Percentiles rank a stretch among this genome's conserved stretches.
Evolutionary conservation across 2,329 filamentous ascomycete species (phyloP).

Genomic region (Xylariaceae sp.): DNA sequence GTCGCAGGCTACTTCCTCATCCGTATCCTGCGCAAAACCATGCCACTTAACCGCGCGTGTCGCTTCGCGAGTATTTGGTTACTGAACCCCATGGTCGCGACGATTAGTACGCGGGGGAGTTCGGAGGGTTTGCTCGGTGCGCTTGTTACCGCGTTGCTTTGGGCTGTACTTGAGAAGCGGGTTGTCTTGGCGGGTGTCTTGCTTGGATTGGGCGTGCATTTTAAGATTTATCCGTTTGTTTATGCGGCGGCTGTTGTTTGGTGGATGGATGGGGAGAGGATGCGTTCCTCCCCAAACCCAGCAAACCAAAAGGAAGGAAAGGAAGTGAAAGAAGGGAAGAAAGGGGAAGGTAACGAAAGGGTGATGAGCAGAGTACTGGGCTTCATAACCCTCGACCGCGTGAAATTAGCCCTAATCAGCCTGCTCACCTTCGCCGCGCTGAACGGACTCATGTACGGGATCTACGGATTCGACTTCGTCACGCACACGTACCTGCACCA

Average conservation of each 20-base stretch:
- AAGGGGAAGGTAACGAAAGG: too few species aligned
- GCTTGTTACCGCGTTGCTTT: slow-evolving; percentile 75
- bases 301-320: too few species aligned
- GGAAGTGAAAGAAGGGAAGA: slow-evolving; percentile 6
- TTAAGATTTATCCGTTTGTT: slow-evolving; percentile 98
- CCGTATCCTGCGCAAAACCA: slow-evolving; percentile 39
- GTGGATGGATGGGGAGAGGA: slow-evolving; percentile 63
- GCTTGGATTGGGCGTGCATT: slow-evolving; percentile 81
- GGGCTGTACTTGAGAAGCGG: slow-evolving; percentile 65
- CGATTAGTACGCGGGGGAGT: slow-evolving; percentile 91
- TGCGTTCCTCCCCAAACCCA: slow-evolving; percentile 25
- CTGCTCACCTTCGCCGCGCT: slow-evolving; percentile 66
- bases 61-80: slow-evolving; percentile 85
- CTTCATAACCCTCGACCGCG: slow-evolving; percentile 51
- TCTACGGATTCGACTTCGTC: slow-evolving; percentile 77
- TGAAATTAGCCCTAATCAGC: slow-evolving; percentile 58
- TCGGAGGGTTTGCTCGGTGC: slow-evolving; percentile 87
- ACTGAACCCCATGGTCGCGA: slow-evolving; percentile 95
- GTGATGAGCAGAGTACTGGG: too few species aligned
- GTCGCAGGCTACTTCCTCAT: slow-evolving; percentile 64
- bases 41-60: slow-evolving; percentile 53
- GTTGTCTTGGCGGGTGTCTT: slow-evolving; percentile 64
- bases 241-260: slow-evolving; percentile 78
- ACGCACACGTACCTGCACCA: slow-evolving; percentile 92
- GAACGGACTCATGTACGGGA: slow-evolving; percentile 71